Conservation (phyloP, 1,284 basidiomycete genomes). For the Mycena citricolor region DNA sequence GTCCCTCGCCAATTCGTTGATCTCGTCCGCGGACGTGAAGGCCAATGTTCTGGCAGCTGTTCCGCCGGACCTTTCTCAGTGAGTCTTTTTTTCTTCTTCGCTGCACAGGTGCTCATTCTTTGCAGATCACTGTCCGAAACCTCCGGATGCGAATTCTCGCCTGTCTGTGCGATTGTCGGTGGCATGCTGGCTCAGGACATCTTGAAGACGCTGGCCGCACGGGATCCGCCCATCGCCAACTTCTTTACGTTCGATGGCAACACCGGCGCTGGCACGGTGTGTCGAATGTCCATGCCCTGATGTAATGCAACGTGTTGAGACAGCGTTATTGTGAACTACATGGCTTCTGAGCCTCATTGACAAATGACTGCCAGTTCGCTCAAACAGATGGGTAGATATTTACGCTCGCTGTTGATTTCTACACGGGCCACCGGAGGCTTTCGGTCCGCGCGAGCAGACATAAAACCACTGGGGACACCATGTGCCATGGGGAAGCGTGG, state of each 20-base stretch:
- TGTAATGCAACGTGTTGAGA: slow-evolving; percentile 3
- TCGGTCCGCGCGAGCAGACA: too few species aligned
- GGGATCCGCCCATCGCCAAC: slow-evolving; percentile 91
- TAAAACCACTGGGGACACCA: too few species aligned
- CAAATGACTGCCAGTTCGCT: too few species aligned
- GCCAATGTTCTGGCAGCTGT: slow-evolving; percentile 58
- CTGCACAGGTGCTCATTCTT: slow-evolving; percentile 8
- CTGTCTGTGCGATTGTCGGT: slow-evolving; percentile 90
- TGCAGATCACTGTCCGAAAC: slow-evolving; percentile 61
- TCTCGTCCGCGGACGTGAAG: slow-evolving; percentile 67
- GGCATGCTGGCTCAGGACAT: slow-evolving; percentile 95
- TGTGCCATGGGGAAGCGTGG: too few species aligned
- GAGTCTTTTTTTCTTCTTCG: slow-evolving; percentile 29
- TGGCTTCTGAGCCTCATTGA: too few species aligned
- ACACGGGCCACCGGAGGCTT: too few species aligned
- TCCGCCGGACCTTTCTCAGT: slow-evolving; percentile 62
- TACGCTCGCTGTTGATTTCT: too few species aligned
- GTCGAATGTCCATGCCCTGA: slow-evolving; percentile 47
- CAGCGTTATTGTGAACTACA: too few species aligned
- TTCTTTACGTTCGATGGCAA: slow-evolving; percentile 88
- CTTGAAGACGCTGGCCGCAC: slow-evolving; percentile 85
- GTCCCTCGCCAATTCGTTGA: slow-evolving; percentile 57
- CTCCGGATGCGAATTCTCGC: slow-evolving; percentile 84
- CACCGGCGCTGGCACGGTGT: slow-evolving; percentile 73
- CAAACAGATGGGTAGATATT: too few species aligned